Evolutionary conservation across 2,329 filamentous ascomycete species (phyloP).

Genomic region (Aspergillus brasiliensis): DNA sequence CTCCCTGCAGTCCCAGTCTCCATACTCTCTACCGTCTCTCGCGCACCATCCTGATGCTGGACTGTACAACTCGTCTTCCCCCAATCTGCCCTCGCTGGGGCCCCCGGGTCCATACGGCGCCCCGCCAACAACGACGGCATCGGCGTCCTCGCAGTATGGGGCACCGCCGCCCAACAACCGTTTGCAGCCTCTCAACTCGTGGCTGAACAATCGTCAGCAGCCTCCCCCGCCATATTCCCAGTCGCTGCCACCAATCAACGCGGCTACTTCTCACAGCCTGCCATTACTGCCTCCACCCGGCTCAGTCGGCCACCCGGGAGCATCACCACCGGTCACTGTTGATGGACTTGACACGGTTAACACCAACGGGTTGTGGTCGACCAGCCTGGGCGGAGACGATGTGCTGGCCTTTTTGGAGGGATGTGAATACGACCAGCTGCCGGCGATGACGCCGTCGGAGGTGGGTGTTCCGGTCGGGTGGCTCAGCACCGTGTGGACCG

Average conservation of each 20-base stretch:
- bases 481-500: constrained; percentile 40
- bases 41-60: constrained; percentile 38
- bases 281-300: constrained; percentile 41
- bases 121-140: constrained; percentile 20
- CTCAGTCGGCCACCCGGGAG: constrained; percentile 31
- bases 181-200: constrained; percentile 44
- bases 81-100: constrained; percentile 36
- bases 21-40: constrained; percentile 38
- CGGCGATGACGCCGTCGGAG: constrained; percentile 31
- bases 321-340: constrained; percentile 34
- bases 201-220: constrained; percentile 36
- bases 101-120: constrained; percentile 25
- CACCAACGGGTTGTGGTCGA: constrained; percentile 31
- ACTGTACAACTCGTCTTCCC: constrained; percentile 34
- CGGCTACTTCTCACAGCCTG: constrained; percentile 32
- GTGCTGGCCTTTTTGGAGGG: constrained; percentile 42
- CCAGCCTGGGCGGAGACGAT: constrained; percentile 41
- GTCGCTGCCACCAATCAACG: constrained; percentile 42
- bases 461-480: constrained; percentile 37
- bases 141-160: constrained; percentile 32
- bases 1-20: constrained; percentile 36
- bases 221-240: constrained; percentile 40
- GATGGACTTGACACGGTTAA: constrained; percentile 28
- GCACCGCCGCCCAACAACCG: constrained; percentile 31
- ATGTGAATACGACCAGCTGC: constrained; percentile 34